These are phyloP conservation scores for Hypomontagnella submonticulosa DNA, from an alignment of 495 filamentous ascomycete species.

Conservation along the genomic window DNA sequence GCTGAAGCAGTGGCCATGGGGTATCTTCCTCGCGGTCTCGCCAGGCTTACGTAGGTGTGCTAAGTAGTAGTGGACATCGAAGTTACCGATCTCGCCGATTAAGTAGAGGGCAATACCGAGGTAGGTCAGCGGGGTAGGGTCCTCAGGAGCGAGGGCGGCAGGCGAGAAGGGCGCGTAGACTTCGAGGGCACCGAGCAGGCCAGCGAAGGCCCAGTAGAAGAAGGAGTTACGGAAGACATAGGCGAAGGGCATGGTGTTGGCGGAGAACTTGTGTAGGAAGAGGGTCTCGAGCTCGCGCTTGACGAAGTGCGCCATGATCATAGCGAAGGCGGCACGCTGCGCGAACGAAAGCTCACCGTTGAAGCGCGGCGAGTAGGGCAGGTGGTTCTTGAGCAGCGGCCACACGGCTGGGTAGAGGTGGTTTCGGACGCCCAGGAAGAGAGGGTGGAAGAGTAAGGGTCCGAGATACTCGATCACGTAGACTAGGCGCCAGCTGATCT, in stretches of 20 bases:
- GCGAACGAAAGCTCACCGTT: constrained; percentile 63
- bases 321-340: constrained; percentile 75
- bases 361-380: constrained; percentile 44
- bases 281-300: constrained; percentile 96
- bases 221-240: constrained; percentile 92
- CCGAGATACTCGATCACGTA: constrained; percentile 95
- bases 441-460: constrained; percentile 88
- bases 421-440: constrained; percentile 74
- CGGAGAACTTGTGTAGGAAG: constrained; percentile 94
- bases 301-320: constrained; percentile 84
- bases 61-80: constrained; percentile 80
- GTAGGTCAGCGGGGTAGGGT: constrained; percentile 61
- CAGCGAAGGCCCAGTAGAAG: constrained; percentile 90
- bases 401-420: constrained; percentile 75
- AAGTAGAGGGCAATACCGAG: constrained; percentile 74
- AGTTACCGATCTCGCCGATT: constrained; percentile 81
- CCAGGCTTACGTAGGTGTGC: constrained; percentile 79
- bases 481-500: constrained; percentile 93
- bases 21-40: constrained; percentile 87
- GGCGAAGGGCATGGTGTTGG: constrained; percentile 86
- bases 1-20: constrained; percentile 83
- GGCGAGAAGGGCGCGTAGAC: constrained; percentile 79
- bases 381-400: constrained; percentile 51
- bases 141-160: constrained; percentile 63
- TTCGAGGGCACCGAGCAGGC: constrained; percentile 84